These are phyloP conservation scores for Aspergillus haitiensis DNA, from an alignment of 495 filamentous ascomycete genomes.

Conservation along the genomic window DNA sequence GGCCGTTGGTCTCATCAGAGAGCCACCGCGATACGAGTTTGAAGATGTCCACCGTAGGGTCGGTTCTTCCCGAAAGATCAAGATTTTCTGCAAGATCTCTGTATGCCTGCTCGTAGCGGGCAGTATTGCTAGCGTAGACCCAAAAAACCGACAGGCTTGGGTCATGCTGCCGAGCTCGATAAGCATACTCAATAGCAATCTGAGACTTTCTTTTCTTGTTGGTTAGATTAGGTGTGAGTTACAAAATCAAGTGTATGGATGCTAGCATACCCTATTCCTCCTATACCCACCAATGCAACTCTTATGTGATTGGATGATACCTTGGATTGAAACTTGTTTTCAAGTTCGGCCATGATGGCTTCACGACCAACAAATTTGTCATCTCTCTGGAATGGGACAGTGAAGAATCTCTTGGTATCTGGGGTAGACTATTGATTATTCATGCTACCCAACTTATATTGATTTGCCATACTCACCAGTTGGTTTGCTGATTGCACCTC, in stretches of 20 bases:
- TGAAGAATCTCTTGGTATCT: too few species aligned
- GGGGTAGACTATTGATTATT: too few species aligned
- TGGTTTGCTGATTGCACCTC: too few species aligned
- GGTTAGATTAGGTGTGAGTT: background rate
- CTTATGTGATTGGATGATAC: background rate
- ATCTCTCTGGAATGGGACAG: too few species aligned
- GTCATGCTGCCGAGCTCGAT: background rate
- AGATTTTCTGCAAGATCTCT: background rate
- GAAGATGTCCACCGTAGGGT: background rate
- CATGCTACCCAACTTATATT: too few species aligned
- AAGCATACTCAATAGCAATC: slow-evolving; percentile 5
- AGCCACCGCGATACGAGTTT: background rate
- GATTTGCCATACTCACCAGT: too few species aligned
- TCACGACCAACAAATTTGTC: background rate
- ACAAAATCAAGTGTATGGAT: too few species aligned
- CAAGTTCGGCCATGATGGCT: background rate
- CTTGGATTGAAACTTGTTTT: background rate
- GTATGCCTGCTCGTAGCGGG: slow-evolving; percentile 1
- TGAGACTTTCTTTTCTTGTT: slow-evolving; percentile 1
- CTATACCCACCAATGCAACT: slow-evolving; percentile 2
- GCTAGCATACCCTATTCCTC: background rate
- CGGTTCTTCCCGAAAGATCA: background rate
- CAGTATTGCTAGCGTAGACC: background rate
- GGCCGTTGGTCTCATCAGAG: background rate
- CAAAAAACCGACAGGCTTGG: background rate